A percentile compares a stretch with the other conserved stretches of the same genome.
These are phyloP conservation scores for Saitozyma sp. DNA, from an alignment of 768 basidiomycete species.

Conservation along the genomic window DNA sequence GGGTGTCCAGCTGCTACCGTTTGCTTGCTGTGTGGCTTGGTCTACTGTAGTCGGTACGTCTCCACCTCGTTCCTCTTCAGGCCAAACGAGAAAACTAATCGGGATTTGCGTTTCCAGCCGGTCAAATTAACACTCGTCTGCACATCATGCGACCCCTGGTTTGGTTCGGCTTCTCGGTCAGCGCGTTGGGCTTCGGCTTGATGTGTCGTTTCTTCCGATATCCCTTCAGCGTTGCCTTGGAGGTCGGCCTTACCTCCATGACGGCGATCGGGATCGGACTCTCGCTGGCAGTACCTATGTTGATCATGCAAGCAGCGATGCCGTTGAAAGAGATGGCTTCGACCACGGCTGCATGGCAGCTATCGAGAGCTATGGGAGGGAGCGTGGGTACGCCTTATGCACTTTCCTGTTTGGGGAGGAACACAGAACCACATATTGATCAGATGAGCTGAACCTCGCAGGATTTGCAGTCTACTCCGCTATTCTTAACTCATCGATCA, in stretches of 20 bases:
- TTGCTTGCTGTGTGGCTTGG: constrained; percentile 32
- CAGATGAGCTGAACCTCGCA: constrained; percentile 1
- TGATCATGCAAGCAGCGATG: constrained; percentile 50
- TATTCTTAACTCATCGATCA: constrained; percentile 40
- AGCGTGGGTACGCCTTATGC: constrained; percentile 27
- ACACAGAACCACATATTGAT: too few relatives aligned
- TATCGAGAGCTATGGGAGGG: constrained; percentile 46
- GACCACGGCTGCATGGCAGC: constrained; percentile 38
- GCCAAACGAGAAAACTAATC: not conserved
- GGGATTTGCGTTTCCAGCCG: constrained; percentile 19
- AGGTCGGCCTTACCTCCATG: constrained; percentile 38
- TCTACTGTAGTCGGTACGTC: constrained; percentile 36
- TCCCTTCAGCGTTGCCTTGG: constrained; percentile 18
- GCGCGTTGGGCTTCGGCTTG: constrained; percentile 33
- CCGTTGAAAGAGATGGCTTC: constrained; percentile 51
- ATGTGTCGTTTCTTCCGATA: constrained; percentile 32
- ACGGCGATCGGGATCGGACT: constrained; percentile 42
- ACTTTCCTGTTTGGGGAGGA: too few relatives aligned
- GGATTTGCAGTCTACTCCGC: constrained; percentile 46
- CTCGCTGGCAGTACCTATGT: constrained; percentile 38
- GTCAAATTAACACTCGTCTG: constrained; percentile 41
- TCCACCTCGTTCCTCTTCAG: not conserved
- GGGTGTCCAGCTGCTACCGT: constrained; percentile 46
- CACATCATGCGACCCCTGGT: constrained; percentile 45
- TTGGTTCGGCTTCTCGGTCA: constrained; percentile 45